Evolutionary conservation across 1,139 yeast genomes (phyloP).

Genomic region (Suhomyces guaymorum): DNA sequence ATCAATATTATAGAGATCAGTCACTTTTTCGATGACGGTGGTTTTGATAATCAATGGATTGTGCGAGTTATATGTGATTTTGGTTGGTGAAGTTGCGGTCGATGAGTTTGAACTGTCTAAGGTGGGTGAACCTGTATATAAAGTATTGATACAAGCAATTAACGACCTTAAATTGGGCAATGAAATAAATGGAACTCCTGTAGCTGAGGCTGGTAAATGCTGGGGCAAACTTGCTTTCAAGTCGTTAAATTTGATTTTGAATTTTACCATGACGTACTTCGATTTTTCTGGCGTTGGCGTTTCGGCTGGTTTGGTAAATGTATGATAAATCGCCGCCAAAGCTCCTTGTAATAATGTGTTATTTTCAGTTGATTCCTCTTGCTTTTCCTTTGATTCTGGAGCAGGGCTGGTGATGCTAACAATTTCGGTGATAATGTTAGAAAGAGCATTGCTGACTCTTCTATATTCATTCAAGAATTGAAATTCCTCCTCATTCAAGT

Average conservation of each 20-base stretch:
- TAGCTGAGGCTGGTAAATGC: constrained; percentile 54
- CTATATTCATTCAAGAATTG: constrained; percentile 27
- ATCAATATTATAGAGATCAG: constrained; percentile 52
- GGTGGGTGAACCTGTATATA: constrained; percentile 9
- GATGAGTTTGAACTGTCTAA: constrained; percentile 5
- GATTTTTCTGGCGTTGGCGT: constrained; percentile 14
- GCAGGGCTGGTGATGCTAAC: constrained; percentile 21
- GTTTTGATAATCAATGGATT: constrained; percentile 48
- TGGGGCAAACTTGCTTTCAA: constrained; percentile 59
- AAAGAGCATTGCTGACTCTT: constrained; percentile 28
- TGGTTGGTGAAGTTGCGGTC: constrained; percentile 6
- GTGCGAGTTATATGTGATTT: constrained; percentile 9
- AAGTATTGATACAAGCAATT: constrained; percentile 55
- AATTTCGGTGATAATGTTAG: constrained; percentile 32
- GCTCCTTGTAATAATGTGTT: constrained; percentile 42
- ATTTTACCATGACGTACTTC: constrained; percentile 65
- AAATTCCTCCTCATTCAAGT: constrained; percentile 26
- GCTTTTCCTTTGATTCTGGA: constrained; percentile 5
- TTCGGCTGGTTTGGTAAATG: constrained; percentile 29
- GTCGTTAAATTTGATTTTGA: constrained; percentile 62
- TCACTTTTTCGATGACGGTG: constrained; percentile 59
- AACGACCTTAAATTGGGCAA: constrained; percentile 61
- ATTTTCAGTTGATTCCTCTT: constrained; percentile 21
- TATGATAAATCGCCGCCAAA: constrained; percentile 45
- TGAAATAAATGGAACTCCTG: constrained; percentile 56